These are phyloP conservation scores for Eimeria acervulina DNA, from an alignment of 169 alveolate genomes.

Conservation along the genomic window DNA sequence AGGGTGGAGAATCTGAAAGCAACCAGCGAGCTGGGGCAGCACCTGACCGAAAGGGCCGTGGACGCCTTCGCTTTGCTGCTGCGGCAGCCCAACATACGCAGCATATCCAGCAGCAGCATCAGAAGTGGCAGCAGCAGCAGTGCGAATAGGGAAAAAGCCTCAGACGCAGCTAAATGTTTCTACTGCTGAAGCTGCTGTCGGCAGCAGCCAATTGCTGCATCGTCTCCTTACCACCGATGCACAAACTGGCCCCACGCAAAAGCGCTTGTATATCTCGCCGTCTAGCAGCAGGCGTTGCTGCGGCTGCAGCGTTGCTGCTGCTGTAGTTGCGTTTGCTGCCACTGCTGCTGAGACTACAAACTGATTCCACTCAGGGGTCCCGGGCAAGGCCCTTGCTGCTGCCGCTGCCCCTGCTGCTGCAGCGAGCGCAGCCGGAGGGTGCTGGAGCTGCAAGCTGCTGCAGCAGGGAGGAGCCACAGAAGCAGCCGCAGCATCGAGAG, in stretches of 20 bases:
- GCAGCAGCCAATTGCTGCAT: neutral
- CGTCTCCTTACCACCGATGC: conserved; percentile 11
- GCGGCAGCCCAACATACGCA: conserved; percentile 30
- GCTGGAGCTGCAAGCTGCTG: conserved; percentile 74
- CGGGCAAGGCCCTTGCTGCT: conserved; percentile 55
- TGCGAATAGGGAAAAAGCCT: neutral
- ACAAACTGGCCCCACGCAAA: conserved; percentile 44
- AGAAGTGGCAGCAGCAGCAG: neutral
- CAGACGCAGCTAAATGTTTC: neutral
- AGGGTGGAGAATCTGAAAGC: conserved; percentile 52
- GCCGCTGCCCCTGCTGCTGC: conserved; percentile 62
- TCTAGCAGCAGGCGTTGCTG: conserved; percentile 62
- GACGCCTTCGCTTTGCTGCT: conserved; percentile 31
- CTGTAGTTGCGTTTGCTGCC: conserved; percentile 31
- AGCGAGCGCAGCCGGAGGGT: conserved; percentile 17
- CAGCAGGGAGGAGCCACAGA: conserved; percentile 41
- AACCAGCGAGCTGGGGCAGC: conserved; percentile 71
- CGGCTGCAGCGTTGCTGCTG: conserved; percentile 54
- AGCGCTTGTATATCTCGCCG: conserved; percentile 41
- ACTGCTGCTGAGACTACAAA: conserved; percentile 29
- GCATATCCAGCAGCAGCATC: neutral
- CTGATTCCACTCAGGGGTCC: conserved; percentile 40
- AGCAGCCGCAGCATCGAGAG: conserved; percentile 72
- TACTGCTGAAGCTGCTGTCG: neutral
- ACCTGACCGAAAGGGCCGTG: conserved; percentile 62